Conservation (phyloP, 139 green algal genomes). For the Parachlorella kessleri region DNA sequence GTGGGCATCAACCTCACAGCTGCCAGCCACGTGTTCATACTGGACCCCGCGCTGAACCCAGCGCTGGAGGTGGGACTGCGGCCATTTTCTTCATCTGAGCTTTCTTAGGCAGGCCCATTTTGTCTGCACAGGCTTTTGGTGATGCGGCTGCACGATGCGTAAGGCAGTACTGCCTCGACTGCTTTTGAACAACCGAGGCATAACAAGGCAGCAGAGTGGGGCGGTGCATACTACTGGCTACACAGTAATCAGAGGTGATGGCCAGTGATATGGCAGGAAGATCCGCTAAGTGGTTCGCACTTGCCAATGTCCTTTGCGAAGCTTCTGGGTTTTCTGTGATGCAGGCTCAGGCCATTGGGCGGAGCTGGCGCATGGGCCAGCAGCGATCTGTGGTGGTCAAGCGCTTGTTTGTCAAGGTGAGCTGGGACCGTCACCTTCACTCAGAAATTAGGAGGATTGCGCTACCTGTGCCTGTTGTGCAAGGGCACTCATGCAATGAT, state of each 20-base stretch:
- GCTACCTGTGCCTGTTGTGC: not conserved
- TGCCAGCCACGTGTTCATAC: not conserved
- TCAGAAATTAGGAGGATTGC: not conserved
- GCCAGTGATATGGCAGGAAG: not conserved
- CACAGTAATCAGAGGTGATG: not conserved
- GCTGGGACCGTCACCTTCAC: not conserved
- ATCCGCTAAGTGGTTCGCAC: not conserved
- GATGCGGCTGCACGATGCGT: not conserved
- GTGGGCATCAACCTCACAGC: slow-evolving; percentile 47
- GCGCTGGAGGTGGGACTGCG: not conserved
- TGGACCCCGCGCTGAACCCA: not conserved
- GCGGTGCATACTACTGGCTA: not conserved
- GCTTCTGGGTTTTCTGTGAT: too few relatives aligned
- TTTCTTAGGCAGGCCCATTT: too few relatives aligned
- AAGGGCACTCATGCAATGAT: not conserved
- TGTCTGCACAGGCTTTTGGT: too few relatives aligned
- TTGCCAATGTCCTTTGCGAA: not conserved
- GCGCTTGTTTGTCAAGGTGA: not conserved
- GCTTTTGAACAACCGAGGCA: not conserved
- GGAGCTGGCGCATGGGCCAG: not conserved
- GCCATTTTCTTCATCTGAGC: too few relatives aligned
- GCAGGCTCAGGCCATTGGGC: not conserved
- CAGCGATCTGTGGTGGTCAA: not conserved
- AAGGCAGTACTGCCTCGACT: not conserved
- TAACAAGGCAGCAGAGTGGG: not conserved